These are phyloP conservation scores for Neodidymelliopsis sp. DNA, from an alignment of 2,329 filamentous ascomycete species.

Conservation along the genomic window DNA sequence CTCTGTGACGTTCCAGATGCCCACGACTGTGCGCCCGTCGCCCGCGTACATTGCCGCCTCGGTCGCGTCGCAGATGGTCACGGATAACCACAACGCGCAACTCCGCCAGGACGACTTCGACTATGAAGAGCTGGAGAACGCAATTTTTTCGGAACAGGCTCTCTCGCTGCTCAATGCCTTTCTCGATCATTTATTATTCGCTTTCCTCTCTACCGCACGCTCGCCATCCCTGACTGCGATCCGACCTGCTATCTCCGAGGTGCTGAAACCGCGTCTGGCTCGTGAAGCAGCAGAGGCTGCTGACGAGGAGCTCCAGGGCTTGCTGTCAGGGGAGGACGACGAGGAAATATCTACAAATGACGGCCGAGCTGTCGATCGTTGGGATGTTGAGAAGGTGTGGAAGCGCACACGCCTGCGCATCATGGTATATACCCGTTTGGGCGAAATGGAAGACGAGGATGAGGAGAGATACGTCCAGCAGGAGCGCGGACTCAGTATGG, in stretches of 20 bases:
- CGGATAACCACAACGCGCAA: slow-evolving; percentile 82
- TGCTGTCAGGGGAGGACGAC: slow-evolving; percentile 78
- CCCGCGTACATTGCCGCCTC: slow-evolving; percentile 88
- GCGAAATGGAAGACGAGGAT: slow-evolving; percentile 97
- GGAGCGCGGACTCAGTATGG: slow-evolving; percentile 69
- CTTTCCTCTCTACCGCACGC: slow-evolving; percentile 80
- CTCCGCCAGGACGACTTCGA: slow-evolving; percentile 73
- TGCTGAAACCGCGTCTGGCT: slow-evolving; percentile 88
- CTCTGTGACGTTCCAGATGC: slow-evolving; percentile 63
- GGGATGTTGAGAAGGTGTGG: slow-evolving; percentile 94
- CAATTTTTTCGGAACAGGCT: slow-evolving; percentile 75
- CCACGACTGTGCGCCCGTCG: slow-evolving; percentile 73
- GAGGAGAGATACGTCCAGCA: slow-evolving; percentile 88
- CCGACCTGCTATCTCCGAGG: slow-evolving; percentile 82
- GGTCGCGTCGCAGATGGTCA: slow-evolving; percentile 90
- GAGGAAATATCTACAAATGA: slow-evolving; percentile 40
- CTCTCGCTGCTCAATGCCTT: slow-evolving; percentile 87
- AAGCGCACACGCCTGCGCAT: slow-evolving; percentile 90
- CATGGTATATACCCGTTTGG: slow-evolving; percentile 97
- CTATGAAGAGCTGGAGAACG: slow-evolving; percentile 66
- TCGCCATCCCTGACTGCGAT: slow-evolving; percentile 79
- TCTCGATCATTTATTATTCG: slow-evolving; percentile 91
- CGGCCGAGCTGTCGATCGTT: slow-evolving; percentile 62
- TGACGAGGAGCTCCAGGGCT: slow-evolving; percentile 86
- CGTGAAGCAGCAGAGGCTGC: slow-evolving; percentile 83